Evolutionary conservation across 73 alveolate species (phyloP).

Genomic region (Stentor coeruleus): DNA sequence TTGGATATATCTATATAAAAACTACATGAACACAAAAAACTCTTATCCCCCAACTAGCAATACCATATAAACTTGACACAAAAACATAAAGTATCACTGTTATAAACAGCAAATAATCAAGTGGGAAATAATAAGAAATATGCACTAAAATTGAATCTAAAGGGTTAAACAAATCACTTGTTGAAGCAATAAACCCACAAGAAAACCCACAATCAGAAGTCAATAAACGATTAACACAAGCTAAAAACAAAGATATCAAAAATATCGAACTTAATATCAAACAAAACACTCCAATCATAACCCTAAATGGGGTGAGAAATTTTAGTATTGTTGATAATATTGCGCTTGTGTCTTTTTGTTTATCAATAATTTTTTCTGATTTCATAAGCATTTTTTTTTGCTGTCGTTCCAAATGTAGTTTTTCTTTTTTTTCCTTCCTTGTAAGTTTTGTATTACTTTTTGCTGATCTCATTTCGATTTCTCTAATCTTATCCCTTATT

Average conservation of each 20-base stretch:
- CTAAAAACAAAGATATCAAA: slow-evolving; percentile 27
- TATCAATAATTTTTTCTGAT: slow-evolving; percentile 23
- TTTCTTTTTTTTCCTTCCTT: slow-evolving; percentile 32
- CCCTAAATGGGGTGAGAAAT: slow-evolving; percentile 55
- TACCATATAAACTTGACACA: slow-evolving; percentile 49
- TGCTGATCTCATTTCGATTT: slow-evolving; percentile 48
- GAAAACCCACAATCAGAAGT: slow-evolving; percentile 56
- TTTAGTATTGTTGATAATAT: slow-evolving; percentile 31
- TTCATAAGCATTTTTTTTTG: slow-evolving; percentile 29
- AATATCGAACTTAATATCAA: slow-evolving; percentile 32
- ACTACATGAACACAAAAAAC: slow-evolving; percentile 32
- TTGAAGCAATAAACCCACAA: slow-evolving; percentile 52
- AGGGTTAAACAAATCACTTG: slow-evolving; percentile 36
- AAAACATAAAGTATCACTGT: slow-evolving; percentile 33
- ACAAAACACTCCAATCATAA: slow-evolving; percentile 44
- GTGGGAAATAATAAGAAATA: slow-evolving; percentile 37
- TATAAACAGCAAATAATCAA: slow-evolving; percentile 43
- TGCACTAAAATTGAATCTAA: slow-evolving; percentile 48
- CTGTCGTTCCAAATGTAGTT: slow-evolving; percentile 40
- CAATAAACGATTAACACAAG: slow-evolving; percentile 38
- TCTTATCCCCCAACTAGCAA: slow-evolving; percentile 44
- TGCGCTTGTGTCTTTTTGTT: slow-evolving; percentile 20
- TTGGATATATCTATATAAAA: slow-evolving; percentile 33
- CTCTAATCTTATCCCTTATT: slow-evolving; percentile 57
- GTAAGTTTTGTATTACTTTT: slow-evolving; percentile 40